Base-by-base conservation (phyloP, 83 land plant genomes). In the Diphasiastrum complanatum region DNA sequence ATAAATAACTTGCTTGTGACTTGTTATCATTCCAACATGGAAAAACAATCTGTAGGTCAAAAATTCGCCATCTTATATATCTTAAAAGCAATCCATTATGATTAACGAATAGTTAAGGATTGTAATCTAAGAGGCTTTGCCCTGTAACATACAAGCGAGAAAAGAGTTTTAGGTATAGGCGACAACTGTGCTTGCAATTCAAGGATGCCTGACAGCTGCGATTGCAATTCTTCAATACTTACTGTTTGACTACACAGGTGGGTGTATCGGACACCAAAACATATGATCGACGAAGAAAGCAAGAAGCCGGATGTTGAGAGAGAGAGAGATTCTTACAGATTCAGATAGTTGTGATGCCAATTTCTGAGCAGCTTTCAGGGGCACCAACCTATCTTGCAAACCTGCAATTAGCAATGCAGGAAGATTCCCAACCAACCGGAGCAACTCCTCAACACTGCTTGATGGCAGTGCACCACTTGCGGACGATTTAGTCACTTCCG, bases 381-480 rank as follows among this genome's bases (percentile, higher is more conserved):
- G 66, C 27, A 89, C 88, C 28, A 86, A 75, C 10, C 55, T 75
- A 72, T 90, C 92, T 60, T 86, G 89, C 10, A 85, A 80, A 36
- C 92, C 96, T 2, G 82, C 73, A 40, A 87, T 75, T 5, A 90
- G 82, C 45, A 90, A 51, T 3, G 85, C 76, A 16, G 96, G 96
- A 65, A 90, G 69, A 5, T 77, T 66, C 27, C 71, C 72, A 6
- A 79, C 59, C 33, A 81, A 52, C 54, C 80, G 74, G 33, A 90
- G 72, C 55, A 90, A 66, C 8, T 79, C 67, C 46, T 78, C 45
- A 31, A 86, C 83, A 78, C 65, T 73, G 49, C 76, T 74, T 11
- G 71, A 36, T 16, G 85, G 71, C 46, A 85, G 65, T 24, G 81
- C 65, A 23, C 37, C 34, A 10, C 77, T 75, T 19, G 79, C 70